A percentile compares a stretch with the other conserved stretches of the same genome.
Conservation (phyloP, 306 rosid species). For the Hylodesmum podocarpum region DNA sequence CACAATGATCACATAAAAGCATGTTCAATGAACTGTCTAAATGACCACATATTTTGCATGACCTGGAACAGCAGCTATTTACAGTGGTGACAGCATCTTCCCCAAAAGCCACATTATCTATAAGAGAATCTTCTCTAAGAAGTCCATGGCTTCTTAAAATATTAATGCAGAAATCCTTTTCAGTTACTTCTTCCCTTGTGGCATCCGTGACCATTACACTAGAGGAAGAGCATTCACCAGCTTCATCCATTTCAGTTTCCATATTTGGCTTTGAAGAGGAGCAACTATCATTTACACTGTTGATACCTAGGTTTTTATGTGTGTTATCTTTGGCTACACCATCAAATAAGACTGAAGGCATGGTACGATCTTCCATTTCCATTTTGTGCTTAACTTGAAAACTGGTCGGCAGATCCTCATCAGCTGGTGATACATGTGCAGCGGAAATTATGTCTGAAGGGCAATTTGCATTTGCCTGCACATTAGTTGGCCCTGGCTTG, state of each 20-base stretch:
- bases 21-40: conserved; percentile 52
- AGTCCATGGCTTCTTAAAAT: conserved; percentile 72
- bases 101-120: conserved; percentile 30
- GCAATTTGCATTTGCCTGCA: conserved; percentile 46
- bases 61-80: conserved; percentile 41
- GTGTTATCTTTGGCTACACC: conserved; percentile 37
- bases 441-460: conserved; percentile 52
- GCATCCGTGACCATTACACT: conserved; percentile 53
- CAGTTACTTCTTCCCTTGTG: conserved; percentile 50
- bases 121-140: conserved; percentile 38
- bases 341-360: conserved; percentile 37
- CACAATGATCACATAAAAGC: conserved; percentile 92
- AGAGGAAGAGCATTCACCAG: conserved; percentile 89
- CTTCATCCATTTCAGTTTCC: conserved; percentile 66
- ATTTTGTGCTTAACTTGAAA: conserved; percentile 44
- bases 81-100: conserved; percentile 40
- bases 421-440: conserved; percentile 43
- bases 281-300: conserved; percentile 78
- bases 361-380: conserved; percentile 33
- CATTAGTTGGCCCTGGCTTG: conserved; percentile 32
- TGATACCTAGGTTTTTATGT: conserved; percentile 55
- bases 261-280: conserved; percentile 84
- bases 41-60: conserved; percentile 74
- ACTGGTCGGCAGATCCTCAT: conserved; percentile 47
- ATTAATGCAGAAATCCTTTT: conserved; percentile 72